These are phyloP conservation scores for Patellaria atrata DNA, from an alignment of 495 filamentous ascomycete species.

Conservation along the genomic window DNA sequence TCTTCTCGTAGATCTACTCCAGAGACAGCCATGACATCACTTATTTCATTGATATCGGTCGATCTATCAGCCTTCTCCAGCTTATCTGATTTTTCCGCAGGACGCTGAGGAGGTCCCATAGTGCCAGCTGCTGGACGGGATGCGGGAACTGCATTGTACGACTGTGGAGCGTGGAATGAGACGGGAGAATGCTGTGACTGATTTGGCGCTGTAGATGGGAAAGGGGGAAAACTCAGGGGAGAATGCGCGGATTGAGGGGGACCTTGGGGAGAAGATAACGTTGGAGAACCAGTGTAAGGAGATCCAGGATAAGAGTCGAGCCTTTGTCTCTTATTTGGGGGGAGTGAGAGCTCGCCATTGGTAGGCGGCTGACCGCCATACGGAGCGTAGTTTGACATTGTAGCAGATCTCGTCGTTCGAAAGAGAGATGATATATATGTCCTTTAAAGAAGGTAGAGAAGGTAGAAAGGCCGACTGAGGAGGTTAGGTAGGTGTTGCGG, in stretches of 20 bases:
- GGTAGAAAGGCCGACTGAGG: too few relatives aligned
- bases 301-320: slow-evolving; percentile 49
- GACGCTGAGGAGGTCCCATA: slow-evolving; percentile 74
- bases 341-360: slow-evolving; percentile 28
- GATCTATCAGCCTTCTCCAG: slow-evolving; percentile 36
- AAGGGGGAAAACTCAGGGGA: slow-evolving; percentile 6
- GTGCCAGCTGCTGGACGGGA: slow-evolving; percentile 34
- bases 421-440: too few relatives aligned
- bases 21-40: slow-evolving; percentile 62
- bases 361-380: too few relatives aligned
- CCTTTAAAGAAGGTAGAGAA: too few relatives aligned
- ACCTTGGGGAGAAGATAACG: slow-evolving; percentile 31
- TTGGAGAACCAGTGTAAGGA: slow-evolving; percentile 33
- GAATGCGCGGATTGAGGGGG: slow-evolving; percentile 16
- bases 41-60: slow-evolving; percentile 54
- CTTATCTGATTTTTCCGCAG: slow-evolving; percentile 28
- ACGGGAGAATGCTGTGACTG: slow-evolving; percentile 18
- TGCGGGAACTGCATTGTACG: slow-evolving; percentile 16
- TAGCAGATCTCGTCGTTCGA: too few relatives aligned
- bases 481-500: too few relatives aligned
- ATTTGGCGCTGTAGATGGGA: slow-evolving; percentile 19
- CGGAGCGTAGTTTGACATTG: too few relatives aligned
- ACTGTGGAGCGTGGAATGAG: slow-evolving; percentile 22
- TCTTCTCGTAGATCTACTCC: slow-evolving; percentile 77
- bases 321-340: slow-evolving; percentile 51